Percentiles rank a stretch among this genome's conserved stretches.
phyloP scores from a whole-genome alignment of 192 early-diverging fungal species.

The Entrophospora sp. region DNA sequence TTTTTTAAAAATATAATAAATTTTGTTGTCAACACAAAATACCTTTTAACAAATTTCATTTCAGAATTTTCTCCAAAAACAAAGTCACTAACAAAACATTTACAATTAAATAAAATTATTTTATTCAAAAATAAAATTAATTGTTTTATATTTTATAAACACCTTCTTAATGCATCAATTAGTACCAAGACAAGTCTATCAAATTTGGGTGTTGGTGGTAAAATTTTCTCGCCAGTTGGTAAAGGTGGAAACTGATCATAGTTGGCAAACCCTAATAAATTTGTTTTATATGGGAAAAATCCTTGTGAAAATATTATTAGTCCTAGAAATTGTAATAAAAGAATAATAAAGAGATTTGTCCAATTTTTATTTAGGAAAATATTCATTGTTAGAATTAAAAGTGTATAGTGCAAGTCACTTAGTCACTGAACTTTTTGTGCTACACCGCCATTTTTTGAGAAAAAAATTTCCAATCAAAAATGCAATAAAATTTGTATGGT shows the following conservation, averaged over 20 bases:
- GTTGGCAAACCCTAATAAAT: conserved; percentile 53
- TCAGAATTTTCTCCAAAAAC: conserved; percentile 56
- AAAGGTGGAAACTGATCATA: conserved; percentile 25
- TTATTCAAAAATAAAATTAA: conserved; percentile 19
- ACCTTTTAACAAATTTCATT: conserved; percentile 54
- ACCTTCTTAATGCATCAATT: conserved; percentile 66
- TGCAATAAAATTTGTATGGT: too few species aligned
- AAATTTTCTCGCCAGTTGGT: conserved; percentile 6
- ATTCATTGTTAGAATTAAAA: too few species aligned
- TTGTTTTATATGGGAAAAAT: conserved; percentile 72
- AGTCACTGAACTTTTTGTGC: too few species aligned
- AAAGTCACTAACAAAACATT: conserved; percentile 47
- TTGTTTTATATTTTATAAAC: not conserved
- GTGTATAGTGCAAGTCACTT: too few species aligned
- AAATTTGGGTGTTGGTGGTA: conserved; percentile 28
- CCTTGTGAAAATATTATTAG: conserved; percentile 59
- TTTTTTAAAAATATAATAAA: too few species aligned
- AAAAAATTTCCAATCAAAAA: too few species aligned
- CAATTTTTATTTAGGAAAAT: too few species aligned
- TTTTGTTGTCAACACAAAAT: too few species aligned
- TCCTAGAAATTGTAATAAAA: conserved; percentile 48
- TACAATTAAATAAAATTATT: not conserved
- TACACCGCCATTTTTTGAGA: too few species aligned
- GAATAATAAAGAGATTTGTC: conserved; percentile 9
- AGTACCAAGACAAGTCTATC: conserved; percentile 58